Evolutionary conservation across 129 eudicot species (phyloP).

Genomic region (Arctium lappa): DNA sequence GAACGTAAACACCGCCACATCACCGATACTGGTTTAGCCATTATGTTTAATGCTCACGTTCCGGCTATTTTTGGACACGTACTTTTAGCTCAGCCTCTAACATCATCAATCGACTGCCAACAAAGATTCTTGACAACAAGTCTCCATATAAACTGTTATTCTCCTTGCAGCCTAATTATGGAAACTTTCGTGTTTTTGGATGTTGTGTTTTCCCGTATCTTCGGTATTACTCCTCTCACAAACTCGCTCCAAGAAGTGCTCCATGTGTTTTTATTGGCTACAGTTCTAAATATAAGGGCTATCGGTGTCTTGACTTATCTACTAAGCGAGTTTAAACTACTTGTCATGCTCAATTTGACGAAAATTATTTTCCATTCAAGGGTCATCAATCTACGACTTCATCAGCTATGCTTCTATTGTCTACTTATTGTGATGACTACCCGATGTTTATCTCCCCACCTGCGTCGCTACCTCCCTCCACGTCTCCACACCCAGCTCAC

Average conservation of each 20-base stretch:
- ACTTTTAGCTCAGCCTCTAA: not conserved
- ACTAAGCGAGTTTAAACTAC: no score
- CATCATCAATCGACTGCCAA: constrained; percentile 5
- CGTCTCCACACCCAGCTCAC: not conserved
- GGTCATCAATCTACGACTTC: no score
- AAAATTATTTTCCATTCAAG: no score
- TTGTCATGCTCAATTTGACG: no score
- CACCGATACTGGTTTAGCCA: constrained; percentile 11
- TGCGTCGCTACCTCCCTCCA: not conserved
- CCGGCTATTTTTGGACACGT: not conserved
- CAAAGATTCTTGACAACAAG: not conserved
- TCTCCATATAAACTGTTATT: not conserved
- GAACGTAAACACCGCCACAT: constrained; percentile 6
- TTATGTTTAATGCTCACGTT: not conserved
- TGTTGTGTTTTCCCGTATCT: constrained; percentile 13
- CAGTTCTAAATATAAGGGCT: not conserved
- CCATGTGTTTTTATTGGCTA: constrained; percentile 16
- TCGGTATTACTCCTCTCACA: constrained; percentile 4
- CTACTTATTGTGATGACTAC: no score
- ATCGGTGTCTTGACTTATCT: no score
- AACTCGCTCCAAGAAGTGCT: not conserved
- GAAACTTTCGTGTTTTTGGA: constrained; percentile 5
- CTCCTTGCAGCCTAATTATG: not conserved
- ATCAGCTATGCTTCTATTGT: no score
- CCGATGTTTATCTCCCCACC: not conserved